Conservation (phyloP, 2,329 filamentous ascomycete species). For the Trichophyton simii region DNA sequence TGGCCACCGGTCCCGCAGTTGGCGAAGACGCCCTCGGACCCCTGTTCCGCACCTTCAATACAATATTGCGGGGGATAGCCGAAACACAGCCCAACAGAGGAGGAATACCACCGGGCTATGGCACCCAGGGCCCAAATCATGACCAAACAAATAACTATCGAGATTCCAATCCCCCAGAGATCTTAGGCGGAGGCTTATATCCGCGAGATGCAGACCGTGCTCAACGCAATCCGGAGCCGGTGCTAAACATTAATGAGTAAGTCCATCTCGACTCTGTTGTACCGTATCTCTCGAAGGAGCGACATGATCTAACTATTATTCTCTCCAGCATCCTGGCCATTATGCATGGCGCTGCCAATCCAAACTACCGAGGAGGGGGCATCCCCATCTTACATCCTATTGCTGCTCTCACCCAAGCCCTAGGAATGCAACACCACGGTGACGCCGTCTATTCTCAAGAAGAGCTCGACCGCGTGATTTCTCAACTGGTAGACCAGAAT, state of each 20-base stretch:
- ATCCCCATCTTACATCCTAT: slow-evolving; percentile 1
- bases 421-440: slow-evolving; percentile 8
- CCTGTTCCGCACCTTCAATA: slow-evolving; percentile 28
- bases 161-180: background rate
- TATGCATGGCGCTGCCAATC: background rate
- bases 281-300: background rate
- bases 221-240: slow-evolving; percentile 35
- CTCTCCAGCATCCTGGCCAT: background rate
- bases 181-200: slow-evolving; percentile 25
- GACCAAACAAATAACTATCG: background rate
- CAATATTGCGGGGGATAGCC: slow-evolving; percentile 36
- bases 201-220: slow-evolving; percentile 42
- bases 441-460: slow-evolving; percentile 82
- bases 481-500: slow-evolving; percentile 75
- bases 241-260: slow-evolving; percentile 39
- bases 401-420: slow-evolving; percentile 6
- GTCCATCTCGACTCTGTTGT: slow-evolving; percentile 14
- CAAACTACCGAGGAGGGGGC: background rate
- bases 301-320: background rate
- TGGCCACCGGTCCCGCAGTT: slow-evolving; percentile 12
- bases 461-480: slow-evolving; percentile 77
- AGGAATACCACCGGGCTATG: slow-evolving; percentile 4
- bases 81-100: background rate
- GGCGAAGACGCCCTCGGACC: slow-evolving; percentile 21
- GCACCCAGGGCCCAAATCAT: slow-evolving; percentile 19